Evolutionary conservation across 2,329 filamentous ascomycete genomes (phyloP).

Genomic region (Neofusicoccum parvum): DNA sequence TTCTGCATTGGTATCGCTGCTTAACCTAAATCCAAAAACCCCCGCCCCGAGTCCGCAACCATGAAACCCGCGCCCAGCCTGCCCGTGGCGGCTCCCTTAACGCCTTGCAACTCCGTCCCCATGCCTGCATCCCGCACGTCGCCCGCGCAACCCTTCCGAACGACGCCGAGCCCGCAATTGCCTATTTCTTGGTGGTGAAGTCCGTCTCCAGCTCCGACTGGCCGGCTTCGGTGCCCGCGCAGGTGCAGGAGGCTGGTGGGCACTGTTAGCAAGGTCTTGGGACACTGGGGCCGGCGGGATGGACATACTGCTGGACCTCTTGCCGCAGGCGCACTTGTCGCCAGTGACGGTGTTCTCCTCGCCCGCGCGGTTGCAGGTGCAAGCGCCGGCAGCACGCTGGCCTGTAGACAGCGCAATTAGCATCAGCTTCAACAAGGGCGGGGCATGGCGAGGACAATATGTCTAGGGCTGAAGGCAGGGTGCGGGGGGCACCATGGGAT

Average conservation of each 20-base stretch:
- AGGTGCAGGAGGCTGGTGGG: conserved; percentile 64
- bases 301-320: conserved; percentile 67
- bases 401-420: conserved; percentile 38
- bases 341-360: conserved; percentile 70
- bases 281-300: not conserved
- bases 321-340: conserved; percentile 74
- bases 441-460: not conserved
- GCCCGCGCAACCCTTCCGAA: not conserved
- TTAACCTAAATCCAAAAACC: not conserved
- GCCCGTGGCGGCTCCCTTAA: not conserved
- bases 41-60: not conserved
- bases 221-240: conserved; percentile 69
- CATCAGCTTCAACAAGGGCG: not conserved
- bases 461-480: not conserved
- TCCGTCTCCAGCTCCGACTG: conserved; percentile 74
- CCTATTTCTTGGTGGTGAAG: conserved; percentile 71
- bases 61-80: not conserved
- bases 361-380: conserved; percentile 74
- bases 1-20: conserved; percentile 5
- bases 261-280: not conserved
- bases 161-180: not conserved
- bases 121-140: not conserved
- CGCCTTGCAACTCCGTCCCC: conserved; percentile 11
- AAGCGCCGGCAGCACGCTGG: conserved; percentile 75
- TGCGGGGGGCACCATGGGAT: not conserved